Evolutionary conservation across 2,329 filamentous ascomycete genomes (phyloP), one percentile per base, ranked within the genome.

Genomic region (Alternaria burnsii): DNA sequence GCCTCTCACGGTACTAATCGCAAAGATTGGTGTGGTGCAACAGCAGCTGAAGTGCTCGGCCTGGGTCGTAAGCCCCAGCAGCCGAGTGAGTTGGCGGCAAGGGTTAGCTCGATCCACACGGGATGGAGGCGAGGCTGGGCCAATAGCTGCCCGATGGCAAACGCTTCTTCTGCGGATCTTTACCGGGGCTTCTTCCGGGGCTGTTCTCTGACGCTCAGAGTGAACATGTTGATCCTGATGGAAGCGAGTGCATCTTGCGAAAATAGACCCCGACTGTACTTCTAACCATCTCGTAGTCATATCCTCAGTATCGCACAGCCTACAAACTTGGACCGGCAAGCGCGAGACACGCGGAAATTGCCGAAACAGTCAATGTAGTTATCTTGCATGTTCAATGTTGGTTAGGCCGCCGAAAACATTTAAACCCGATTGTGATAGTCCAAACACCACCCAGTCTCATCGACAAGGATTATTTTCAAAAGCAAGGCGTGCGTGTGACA

Each of bases 31-130:
- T 70, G 65, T 61, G 60, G 58, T 59, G 48, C 58, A 58, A 46
- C 9, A 59, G 61, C 62, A 71, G 72, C 72, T 75, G 70, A 68
- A 61, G 66, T 70, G 66, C 63, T 69, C 51, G 34, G 48, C 41
- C 43, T 48, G 30, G 47, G 34, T 41, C 34, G 20, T 42, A 48
- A 52, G 58, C 52, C 44, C 58, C 52, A 50, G 55, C 52, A 52
- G 46, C 58, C 54, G 50, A 56, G 28, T 61, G 59, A 61, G 59
- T 20, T 61, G 59, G 59, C 59, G 42, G 58, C 58, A 47, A 51
- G 53, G 48, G 44, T 46, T 63, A 63, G 61, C 42, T 40, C 48
- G 43, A 46, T 46, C 48, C 47, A 56, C 56, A 50, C 50, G 48
- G 52, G 47, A 20, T 60, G 48, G 58, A 50, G 38, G 43, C 58